Conservation (phyloP, 2,329 filamentous ascomycete genomes). For the Fusarium setosum region DNA sequence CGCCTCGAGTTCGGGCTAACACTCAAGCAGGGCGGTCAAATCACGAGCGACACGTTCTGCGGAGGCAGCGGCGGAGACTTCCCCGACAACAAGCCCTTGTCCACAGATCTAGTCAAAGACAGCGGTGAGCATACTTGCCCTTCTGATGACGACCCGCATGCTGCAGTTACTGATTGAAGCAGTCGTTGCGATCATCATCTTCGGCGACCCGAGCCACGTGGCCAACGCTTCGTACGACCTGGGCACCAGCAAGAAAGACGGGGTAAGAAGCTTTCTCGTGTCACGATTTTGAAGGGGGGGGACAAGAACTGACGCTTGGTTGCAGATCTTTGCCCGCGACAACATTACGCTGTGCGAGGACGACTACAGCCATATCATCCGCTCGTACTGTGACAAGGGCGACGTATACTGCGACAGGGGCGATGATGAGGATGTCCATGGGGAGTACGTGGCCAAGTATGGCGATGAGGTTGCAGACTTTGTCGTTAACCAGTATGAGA, state of each 20-base stretch:
- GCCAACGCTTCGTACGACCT: constrained; percentile 49
- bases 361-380: constrained; percentile 48
- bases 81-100: constrained; percentile 41
- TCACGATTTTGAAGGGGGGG: not conserved
- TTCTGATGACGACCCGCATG: not conserved
- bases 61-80: constrained; percentile 47
- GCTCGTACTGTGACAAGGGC: constrained; percentile 55
- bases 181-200: constrained; percentile 55
- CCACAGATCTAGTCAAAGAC: constrained; percentile 43
- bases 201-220: constrained; percentile 56
- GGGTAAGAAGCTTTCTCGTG: constrained; percentile 44
- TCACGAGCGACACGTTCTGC: constrained; percentile 52
- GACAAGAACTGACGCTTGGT: constrained; percentile 15
- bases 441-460: constrained; percentile 51
- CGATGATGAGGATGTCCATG: constrained; percentile 44
- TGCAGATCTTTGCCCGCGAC: constrained; percentile 52
- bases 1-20: not conserved
- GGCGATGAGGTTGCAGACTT: constrained; percentile 49
- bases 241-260: constrained; percentile 51
- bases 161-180: constrained; percentile 20
- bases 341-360: constrained; percentile 49
- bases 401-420: constrained; percentile 55
- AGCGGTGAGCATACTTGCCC: constrained; percentile 45
- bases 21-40: constrained; percentile 50
- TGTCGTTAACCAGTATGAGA: constrained; percentile 49